Base-by-base conservation (phyloP, 2,329 filamentous ascomycete species). In the Tolypocladium endophyticum region DNA sequence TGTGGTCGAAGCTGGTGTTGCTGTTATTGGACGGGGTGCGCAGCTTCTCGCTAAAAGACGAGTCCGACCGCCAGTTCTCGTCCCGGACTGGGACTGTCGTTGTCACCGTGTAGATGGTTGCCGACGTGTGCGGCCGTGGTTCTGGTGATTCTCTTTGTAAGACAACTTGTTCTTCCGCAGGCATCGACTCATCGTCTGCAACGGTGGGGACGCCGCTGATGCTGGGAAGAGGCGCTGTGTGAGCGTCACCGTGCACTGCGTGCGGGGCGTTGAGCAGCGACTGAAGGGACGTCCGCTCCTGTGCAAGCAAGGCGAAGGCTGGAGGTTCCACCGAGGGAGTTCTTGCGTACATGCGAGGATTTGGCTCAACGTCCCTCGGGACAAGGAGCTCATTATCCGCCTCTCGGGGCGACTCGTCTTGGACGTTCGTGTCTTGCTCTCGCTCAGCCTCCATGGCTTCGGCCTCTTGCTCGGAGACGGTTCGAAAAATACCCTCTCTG, bases 321-420 rank as follows among this genome's bases (percentile, higher is more conserved):
- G 85, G 84, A 25, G 83, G 84, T 18, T 87, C 84, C 47, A 83
- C 79, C 0, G 84, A 87, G 16, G 84, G 84, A 2, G 84, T 86
- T 61, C 83, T 77, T 16, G 83, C 79, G 68, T 79, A 85, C 63
- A 74, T 73, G 35, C 74, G 69, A 38, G 70, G 70, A 57, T 73
- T 69, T 41, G 65, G 65, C 35, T 73, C 70, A 4, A 70, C 64
- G 16, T 73, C 73, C 16, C 65, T 61, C 33, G 61, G 63, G 30
- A 64, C 64, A 16, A 57, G 39, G 38, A 65, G 64, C 28, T 65
- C 63, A 18, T 58, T 54, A 52, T 67, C 66, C 18, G 58, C 25
- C 35, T 63, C 62, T 45, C 20, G 47, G 25, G 62, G 25, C 38
- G 62, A 61, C 9, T 64, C 61, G 25, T 63, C 60, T 18, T 62